A percentile compares a stretch with the other conserved stretches of the same genome.
Conservation (phyloP, 2,329 filamentous ascomycete genomes). For the Talaromyces islandicus region DNA sequence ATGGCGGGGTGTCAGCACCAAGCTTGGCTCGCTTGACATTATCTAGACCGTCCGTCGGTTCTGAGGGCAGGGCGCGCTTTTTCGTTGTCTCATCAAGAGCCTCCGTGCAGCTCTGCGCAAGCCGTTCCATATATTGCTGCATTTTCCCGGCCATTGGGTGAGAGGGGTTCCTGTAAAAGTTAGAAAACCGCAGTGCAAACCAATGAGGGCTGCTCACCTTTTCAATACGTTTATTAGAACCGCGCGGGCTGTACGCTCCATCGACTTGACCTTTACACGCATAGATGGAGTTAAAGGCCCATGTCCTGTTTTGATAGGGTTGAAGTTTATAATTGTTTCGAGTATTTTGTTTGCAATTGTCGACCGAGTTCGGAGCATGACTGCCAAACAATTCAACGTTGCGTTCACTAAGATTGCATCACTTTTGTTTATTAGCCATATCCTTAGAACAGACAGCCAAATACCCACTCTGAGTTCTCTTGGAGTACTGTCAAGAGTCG, state of each 20-base stretch:
- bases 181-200: slow-evolving; percentile 11
- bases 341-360: slow-evolving; percentile 79
- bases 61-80: slow-evolving; percentile 68
- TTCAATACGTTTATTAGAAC: slow-evolving; percentile 78
- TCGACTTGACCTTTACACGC: slow-evolving; percentile 80
- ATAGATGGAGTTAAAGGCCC: slow-evolving; percentile 70
- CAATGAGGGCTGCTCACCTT: slow-evolving; percentile 47
- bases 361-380: slow-evolving; percentile 75
- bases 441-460: background rate
- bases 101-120: slow-evolving; percentile 71
- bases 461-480: slow-evolving; percentile 67
- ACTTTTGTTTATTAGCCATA: slow-evolving; percentile 40
- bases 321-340: slow-evolving; percentile 81
- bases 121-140: slow-evolving; percentile 77
- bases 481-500: slow-evolving; percentile 79
- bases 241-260: slow-evolving; percentile 87
- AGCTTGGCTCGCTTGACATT: slow-evolving; percentile 74
- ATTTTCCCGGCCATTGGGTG: slow-evolving; percentile 71
- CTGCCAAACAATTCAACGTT: slow-evolving; percentile 80
- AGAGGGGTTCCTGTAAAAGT: slow-evolving; percentile 62
- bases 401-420: slow-evolving; percentile 86
- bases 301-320: slow-evolving; percentile 75
- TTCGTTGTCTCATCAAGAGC: slow-evolving; percentile 69
- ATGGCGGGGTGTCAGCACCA: slow-evolving; percentile 44
- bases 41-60: slow-evolving; percentile 67